Evolutionary conservation across 495 filamentous ascomycete species (phyloP), one percentile per base, ranked within the genome.

Genomic region (Trichoderma asperelloides): DNA sequence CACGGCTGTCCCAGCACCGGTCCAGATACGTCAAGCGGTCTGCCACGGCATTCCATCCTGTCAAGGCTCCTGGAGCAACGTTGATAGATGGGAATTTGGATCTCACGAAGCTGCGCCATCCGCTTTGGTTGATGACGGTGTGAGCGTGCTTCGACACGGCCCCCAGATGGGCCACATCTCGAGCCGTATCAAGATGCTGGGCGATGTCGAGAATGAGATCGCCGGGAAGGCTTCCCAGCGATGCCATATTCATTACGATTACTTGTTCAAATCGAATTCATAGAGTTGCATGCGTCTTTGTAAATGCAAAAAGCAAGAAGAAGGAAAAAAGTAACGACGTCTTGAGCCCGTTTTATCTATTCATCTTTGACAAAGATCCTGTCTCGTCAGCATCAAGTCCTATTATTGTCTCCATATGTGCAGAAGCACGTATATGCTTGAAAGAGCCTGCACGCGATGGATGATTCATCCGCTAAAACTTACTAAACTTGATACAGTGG

Each of bases 101-200:
- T 28, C 67, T 73, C 12, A 81, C 77, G 47, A 81, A 82, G 55
- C 77, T 73, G 11, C 76, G 72, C 80, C 80, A 82, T 1, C 80
- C 80, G 3, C 74, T 73, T 13, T 70, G 66, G 0, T 57, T 66
- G 51, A 80, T 63, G 16, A 79, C 64, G 3, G 55, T 69, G 60
- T 74, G 63, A 13, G 79, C 64, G 3, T 70, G 69, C 30, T 66
- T 73, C 62, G 74, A 79, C 0, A 74, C 69, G 12, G 72, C 68
- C 8, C 72, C 69, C 2, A 82, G 71, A 30, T 71, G 68, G 4
- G 76, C 67, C 11, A 82, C 37, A 57, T 78, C 76, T 27, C 71
- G 69, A 39, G 79, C 78, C 45, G 74, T 77, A 39, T 80, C 73
- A 21, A 81, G 67, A 57, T 74, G 70, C 18, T 70, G 68, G 33